Conservation (phyloP, 1,284 basidiomycete genomes). For the Bjerkandera adusta region DNA sequence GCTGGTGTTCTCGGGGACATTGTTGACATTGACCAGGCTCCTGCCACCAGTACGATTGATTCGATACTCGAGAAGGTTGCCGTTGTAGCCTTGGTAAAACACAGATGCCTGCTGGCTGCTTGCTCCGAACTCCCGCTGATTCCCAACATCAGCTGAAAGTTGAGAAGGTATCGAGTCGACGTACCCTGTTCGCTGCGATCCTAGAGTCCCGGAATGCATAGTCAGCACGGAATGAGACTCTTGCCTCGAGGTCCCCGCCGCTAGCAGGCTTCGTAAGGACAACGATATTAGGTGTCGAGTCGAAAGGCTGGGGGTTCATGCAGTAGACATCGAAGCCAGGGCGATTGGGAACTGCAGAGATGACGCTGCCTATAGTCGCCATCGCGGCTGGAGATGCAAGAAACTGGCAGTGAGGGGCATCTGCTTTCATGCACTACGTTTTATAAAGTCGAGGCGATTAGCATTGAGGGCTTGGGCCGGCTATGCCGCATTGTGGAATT, state of each 20-base stretch:
- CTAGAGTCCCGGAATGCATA: not conserved
- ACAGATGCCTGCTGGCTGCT: conserved; percentile 1
- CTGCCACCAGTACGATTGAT: not conserved
- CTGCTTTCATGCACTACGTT: too few species aligned
- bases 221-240: not conserved
- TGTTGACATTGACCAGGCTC: not conserved
- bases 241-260: not conserved
- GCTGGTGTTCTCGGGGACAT: not conserved
- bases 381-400: too few species aligned
- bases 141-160: not conserved
- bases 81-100: conserved; percentile 1
- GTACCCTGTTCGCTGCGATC: conserved; percentile 2
- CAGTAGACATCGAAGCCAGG: not conserved
- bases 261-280: not conserved
- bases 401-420: too few species aligned
- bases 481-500: too few species aligned
- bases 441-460: too few species aligned
- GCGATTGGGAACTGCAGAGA: not conserved
- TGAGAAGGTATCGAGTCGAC: not conserved
- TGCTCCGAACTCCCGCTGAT: conserved; percentile 1
- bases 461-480: too few species aligned
- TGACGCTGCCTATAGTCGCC: not conserved
- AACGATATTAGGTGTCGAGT: not conserved
- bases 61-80: not conserved
- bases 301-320: not conserved